These are phyloP conservation scores for Extremus antarcticus DNA, from an alignment of 495 filamentous ascomycete genomes.

Conservation along the genomic window DNA sequence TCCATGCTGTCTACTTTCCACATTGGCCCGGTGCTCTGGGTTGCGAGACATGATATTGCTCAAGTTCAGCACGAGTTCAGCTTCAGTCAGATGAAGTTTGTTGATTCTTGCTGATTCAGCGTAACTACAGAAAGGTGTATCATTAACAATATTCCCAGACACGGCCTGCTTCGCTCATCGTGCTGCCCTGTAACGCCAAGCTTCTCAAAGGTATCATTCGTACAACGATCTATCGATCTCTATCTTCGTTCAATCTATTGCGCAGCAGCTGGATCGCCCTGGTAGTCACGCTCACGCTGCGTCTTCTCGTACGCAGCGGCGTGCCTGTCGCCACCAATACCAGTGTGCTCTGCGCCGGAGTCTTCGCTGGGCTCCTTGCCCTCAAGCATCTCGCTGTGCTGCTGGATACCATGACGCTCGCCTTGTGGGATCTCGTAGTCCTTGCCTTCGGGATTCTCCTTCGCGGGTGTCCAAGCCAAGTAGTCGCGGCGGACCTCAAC, in stretches of 20 bases:
- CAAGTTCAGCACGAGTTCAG: no score
- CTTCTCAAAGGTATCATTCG: no score
- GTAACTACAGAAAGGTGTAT: no score
- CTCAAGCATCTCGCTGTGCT: conserved; percentile 65
- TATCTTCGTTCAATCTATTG: not conserved
- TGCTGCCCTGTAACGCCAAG: no score
- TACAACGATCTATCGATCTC: no score
- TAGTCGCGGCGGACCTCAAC: conserved; percentile 97
- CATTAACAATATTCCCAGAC: no score
- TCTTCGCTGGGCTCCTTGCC: conserved; percentile 46
- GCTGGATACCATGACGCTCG: conserved; percentile 70
- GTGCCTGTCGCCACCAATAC: conserved; percentile 30
- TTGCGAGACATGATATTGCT: no score
- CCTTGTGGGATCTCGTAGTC: conserved; percentile 54
- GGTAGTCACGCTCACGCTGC: conserved; percentile 13
- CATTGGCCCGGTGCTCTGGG: no score
- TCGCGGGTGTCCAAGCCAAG: conserved; percentile 90
- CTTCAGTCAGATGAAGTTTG: no score
- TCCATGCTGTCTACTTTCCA: conserved; percentile 4
- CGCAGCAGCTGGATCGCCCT: not conserved
- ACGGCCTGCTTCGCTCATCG: no score
- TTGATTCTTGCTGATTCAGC: no score
- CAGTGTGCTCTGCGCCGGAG: conserved; percentile 30
- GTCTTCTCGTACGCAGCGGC: conserved; percentile 22
- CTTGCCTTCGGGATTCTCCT: conserved; percentile 48